Evolutionary conservation across 1,284 basidiomycete genomes (phyloP).

Genomic region (Rhizopogon hawkerae): DNA sequence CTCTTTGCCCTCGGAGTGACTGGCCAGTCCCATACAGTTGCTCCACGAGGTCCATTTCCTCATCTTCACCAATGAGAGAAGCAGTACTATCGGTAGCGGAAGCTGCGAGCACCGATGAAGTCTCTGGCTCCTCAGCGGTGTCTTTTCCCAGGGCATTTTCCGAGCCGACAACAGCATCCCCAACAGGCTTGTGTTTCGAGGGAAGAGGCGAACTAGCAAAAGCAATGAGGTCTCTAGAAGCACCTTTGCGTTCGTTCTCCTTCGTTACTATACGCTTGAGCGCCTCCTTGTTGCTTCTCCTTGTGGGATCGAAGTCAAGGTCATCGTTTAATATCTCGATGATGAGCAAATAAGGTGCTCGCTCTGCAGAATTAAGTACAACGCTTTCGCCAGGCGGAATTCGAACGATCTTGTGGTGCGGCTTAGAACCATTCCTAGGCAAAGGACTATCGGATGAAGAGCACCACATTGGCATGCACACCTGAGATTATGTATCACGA

Average conservation of each 20-base stretch:
- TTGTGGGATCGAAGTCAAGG: constrained; percentile 87
- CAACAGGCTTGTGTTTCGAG: constrained; percentile 2
- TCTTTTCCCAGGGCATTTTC: constrained; percentile 25
- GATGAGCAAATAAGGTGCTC: constrained; percentile 88
- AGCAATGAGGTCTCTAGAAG: constrained; percentile 43
- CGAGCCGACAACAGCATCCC: constrained; percentile 16
- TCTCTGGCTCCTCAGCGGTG: constrained; percentile 16
- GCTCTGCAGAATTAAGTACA: constrained; percentile 96
- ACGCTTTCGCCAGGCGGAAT: constrained; percentile 98
- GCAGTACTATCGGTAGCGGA: constrained; percentile 20
- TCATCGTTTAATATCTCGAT: constrained; percentile 90
- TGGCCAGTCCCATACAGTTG: constrained; percentile 80
- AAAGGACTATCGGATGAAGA: constrained; percentile 53
- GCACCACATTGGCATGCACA: constrained; percentile 99
- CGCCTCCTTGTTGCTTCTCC: constrained; percentile 79
- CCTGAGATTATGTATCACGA: constrained; percentile 35
- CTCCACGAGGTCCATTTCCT: constrained; percentile 92
- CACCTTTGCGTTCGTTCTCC: constrained; percentile 52
- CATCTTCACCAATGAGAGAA: constrained; percentile 40
- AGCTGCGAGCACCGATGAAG: constrained; percentile 16
- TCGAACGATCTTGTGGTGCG: constrained; percentile 92
- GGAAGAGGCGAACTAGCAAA: constrained; percentile 28
- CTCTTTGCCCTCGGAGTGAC: constrained; percentile 59
- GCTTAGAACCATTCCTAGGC: constrained; percentile 38
- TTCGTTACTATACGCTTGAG: constrained; percentile 78